Evolutionary conservation across 371 early-diverging fungal species (phyloP).

Genomic region (Apophysomyces trapeziformis): DNA sequence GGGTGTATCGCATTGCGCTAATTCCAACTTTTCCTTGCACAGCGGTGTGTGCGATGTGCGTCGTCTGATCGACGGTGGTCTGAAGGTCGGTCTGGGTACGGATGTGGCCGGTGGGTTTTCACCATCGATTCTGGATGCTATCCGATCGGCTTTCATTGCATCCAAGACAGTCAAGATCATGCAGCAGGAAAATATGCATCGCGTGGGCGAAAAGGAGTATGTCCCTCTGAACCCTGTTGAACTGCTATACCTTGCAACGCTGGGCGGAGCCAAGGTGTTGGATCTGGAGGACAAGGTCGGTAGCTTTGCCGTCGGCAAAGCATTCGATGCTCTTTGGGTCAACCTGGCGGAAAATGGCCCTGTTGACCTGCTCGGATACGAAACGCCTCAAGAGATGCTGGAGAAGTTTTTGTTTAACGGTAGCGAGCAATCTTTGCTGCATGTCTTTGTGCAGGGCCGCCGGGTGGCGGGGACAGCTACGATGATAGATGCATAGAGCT

Average conservation of each 20-base stretch:
- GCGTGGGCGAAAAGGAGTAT: conserved; percentile 25
- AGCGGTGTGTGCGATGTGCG: conserved; percentile 87
- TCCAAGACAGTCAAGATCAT: conserved; percentile 55
- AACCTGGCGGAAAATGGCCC: conserved; percentile 56
- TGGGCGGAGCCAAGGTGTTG: conserved; percentile 87
- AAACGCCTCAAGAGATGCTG: conserved; percentile 42
- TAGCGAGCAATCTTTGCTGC: conserved; percentile 58
- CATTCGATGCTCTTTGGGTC: conserved; percentile 89
- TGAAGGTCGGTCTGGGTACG: conserved; percentile 91
- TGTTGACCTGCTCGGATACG: conserved; percentile 58
- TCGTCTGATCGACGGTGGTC: conserved; percentile 64
- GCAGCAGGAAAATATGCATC: conserved; percentile 30
- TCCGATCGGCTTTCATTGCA: conserved; percentile 80
- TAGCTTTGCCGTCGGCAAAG: conserved; percentile 80
- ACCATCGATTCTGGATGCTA: conserved; percentile 83
- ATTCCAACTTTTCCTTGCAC: conserved; percentile 84
- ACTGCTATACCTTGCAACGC: conserved; percentile 84
- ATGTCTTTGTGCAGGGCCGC: conserved; percentile 66
- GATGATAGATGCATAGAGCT: background rate
- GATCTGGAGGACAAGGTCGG: conserved; percentile 75
- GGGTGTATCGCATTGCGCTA: conserved; percentile 91
- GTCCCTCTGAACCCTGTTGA: conserved; percentile 53
- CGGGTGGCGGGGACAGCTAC: conserved; percentile 39
- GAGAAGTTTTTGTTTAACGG: conserved; percentile 74
- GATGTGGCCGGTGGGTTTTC: conserved; percentile 91